Evolutionary conservation across 768 basidiomycete genomes (phyloP).

Genomic region (Pleurotus citrinopileatus): DNA sequence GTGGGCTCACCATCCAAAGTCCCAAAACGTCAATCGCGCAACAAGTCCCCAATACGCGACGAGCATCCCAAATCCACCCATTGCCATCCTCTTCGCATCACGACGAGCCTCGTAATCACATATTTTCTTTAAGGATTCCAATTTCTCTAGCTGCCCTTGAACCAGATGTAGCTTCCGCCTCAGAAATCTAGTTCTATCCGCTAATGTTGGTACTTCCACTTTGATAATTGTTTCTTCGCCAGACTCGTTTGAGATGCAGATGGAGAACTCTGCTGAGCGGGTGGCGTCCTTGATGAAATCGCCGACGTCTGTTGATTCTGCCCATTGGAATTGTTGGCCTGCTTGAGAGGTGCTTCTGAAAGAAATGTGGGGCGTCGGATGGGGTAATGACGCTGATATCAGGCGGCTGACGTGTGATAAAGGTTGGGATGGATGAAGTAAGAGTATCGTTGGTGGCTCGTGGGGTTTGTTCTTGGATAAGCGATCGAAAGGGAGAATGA

Average conservation of each 20-base stretch:
- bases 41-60: slow-evolving; percentile 65
- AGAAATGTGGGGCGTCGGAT: slow-evolving; percentile 37
- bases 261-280: slow-evolving; percentile 48
- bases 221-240: slow-evolving; percentile 29
- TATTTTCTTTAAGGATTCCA: slow-evolving; percentile 52
- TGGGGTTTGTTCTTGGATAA: slow-evolving; percentile 17
- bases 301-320: slow-evolving; percentile 58
- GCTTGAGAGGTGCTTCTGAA: slow-evolving; percentile 38
- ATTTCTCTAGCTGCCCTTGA: slow-evolving; percentile 39
- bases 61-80: slow-evolving; percentile 56
- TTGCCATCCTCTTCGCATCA: slow-evolving; percentile 54
- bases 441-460: slow-evolving; percentile 47
- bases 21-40: slow-evolving; percentile 63
- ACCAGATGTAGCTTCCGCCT: slow-evolving; percentile 42
- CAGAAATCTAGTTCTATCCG: slow-evolving; percentile 58
- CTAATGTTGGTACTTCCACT: slow-evolving; percentile 62
- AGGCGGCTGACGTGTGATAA: slow-evolving; percentile 61
- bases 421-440: slow-evolving; percentile 68
- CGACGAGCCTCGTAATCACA: slow-evolving; percentile 57
- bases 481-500: slow-evolving; percentile 49
- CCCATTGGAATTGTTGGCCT: slow-evolving; percentile 49
- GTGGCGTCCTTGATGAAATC: slow-evolving; percentile 67
- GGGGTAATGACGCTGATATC: slow-evolving; percentile 43
- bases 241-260: slow-evolving; percentile 33
- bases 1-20: slow-evolving; percentile 52